Percentiles rank a stretch among this genome's conserved stretches.
Evolutionary conservation across 2,329 filamentous ascomycete species (phyloP).

Genomic region (Cladophialophora psammophila): DNA sequence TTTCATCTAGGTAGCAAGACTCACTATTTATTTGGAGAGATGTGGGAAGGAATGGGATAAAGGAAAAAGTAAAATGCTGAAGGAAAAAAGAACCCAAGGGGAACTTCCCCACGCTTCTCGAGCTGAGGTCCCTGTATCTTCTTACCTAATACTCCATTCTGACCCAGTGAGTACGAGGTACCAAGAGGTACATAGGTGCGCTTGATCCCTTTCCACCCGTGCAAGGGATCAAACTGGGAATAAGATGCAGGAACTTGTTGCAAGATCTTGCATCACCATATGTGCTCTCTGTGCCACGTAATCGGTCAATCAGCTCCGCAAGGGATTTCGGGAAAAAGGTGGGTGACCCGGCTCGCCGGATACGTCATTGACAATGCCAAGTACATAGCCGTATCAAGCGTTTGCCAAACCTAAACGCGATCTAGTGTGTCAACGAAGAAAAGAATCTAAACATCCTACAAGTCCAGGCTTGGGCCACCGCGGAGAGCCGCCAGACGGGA

Average conservation of each 20-base stretch:
- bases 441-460: no score
- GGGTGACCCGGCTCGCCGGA: background rate
- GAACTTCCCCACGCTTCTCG: slow-evolving; percentile 9
- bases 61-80: background rate
- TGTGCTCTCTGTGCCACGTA: slow-evolving; percentile 12
- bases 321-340: slow-evolving; percentile 2
- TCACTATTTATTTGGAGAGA: background rate
- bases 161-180: background rate
- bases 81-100: background rate
- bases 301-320: slow-evolving; percentile 14
- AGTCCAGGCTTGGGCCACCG: no score
- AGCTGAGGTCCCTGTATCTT: background rate
- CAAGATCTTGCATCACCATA: background rate
- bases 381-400: background rate
- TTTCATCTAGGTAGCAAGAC: no score
- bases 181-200: no score
- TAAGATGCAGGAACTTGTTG: slow-evolving; percentile 12
- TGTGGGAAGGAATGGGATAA: background rate
- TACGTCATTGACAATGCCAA: background rate
- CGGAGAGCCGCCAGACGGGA: no score
- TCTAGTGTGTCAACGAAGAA: background rate
- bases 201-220: background rate
- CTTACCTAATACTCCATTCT: background rate
- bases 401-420: background rate
- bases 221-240: slow-evolving; percentile 17